Percentiles rank a stretch among this genome's conserved stretches.
Conservation (phyloP, 257 asterid genomes). For the Anisodus acutangulus region DNA sequence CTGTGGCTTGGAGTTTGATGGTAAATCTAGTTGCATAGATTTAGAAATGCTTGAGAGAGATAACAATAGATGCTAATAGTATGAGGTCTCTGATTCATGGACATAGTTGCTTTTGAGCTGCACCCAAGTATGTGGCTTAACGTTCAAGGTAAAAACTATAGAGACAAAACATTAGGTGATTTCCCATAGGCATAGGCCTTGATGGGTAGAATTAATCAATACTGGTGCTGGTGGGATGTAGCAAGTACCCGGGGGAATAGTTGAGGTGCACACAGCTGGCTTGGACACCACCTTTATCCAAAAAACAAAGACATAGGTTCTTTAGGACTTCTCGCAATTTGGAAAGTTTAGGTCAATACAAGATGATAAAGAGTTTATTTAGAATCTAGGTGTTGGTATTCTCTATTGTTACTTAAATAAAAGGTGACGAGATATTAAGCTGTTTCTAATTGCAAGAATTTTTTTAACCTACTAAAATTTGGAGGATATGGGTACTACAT, state of each 20-base stretch:
- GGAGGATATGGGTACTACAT: background rate
- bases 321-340: background rate
- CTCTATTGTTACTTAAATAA: background rate
- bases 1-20: background rate
- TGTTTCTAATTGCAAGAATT: background rate
- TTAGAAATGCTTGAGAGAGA: background rate
- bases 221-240: no score
- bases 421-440: background rate
- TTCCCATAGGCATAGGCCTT: no score
- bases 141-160: background rate
- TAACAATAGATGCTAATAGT: background rate
- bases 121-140: background rate
- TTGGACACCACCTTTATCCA: background rate
- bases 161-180: background rate
- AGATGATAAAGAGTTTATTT: background rate
- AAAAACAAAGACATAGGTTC: background rate
- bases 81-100: background rate
- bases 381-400: background rate
- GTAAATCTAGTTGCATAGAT: background rate
- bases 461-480: constrained; percentile 10
- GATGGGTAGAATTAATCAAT: no score
- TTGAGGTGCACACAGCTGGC: background rate
- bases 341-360: background rate
- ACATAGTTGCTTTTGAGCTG: background rate
- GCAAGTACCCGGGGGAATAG: no score